Conservation (phyloP, 257 asterid species). For the Salvia splendens region DNA sequence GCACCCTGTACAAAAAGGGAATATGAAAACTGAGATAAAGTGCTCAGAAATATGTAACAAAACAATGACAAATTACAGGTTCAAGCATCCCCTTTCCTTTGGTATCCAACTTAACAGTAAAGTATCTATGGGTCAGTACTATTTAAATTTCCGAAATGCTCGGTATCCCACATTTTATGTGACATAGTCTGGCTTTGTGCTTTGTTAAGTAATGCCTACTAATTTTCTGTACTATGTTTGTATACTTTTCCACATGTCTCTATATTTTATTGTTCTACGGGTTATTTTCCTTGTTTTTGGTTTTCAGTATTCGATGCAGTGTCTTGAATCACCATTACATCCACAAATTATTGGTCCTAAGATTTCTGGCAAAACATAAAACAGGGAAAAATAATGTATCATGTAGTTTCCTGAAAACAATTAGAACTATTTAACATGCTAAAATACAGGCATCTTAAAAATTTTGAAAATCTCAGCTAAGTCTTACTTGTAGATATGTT, state of each 20-base stretch:
- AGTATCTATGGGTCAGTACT: neutral
- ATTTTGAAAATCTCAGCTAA: constrained; percentile 21
- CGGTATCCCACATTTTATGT: too few relatives aligned
- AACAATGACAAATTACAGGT: constrained; percentile 13
- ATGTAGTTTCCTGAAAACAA: neutral
- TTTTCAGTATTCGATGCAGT: neutral
- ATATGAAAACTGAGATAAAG: constrained; percentile 24
- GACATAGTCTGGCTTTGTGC: neutral
- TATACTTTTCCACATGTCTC: too few relatives aligned
- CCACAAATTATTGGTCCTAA: neutral
- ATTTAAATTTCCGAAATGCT: neutral
- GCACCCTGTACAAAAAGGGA: constrained; percentile 70
- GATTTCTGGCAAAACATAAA: neutral
- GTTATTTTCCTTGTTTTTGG: too few relatives aligned
- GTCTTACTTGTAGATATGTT: constrained; percentile 87
- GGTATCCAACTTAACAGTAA: neutral
- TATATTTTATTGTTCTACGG: too few relatives aligned
- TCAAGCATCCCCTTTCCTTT: too few relatives aligned
- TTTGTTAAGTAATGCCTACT: neutral
- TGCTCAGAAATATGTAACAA: neutral
- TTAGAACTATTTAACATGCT: constrained; percentile 5
- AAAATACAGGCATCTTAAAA: neutral
- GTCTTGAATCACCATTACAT: constrained; percentile 7
- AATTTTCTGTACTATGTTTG: too few relatives aligned
- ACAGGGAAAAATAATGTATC: neutral